Base-by-base conservation (phyloP, 352 stramenopile genomes). In the Ochromonadaceae sp. region DNA sequence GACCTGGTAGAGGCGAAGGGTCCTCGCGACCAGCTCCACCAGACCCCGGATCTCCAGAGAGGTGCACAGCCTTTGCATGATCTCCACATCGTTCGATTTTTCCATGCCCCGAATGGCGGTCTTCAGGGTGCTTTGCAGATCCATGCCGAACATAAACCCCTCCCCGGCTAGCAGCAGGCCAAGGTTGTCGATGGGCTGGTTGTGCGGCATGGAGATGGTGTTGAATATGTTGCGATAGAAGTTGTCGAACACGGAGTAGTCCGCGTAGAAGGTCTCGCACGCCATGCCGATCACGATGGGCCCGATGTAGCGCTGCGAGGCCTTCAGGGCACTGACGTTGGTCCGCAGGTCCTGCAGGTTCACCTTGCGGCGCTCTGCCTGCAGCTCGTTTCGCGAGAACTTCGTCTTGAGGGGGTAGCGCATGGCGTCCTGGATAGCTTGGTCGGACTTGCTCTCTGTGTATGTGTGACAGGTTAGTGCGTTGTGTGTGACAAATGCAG, bases 401-500 rank as follows among this genome's bases (percentile, higher is more conserved):
- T 22, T 4, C 1, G 55, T 28, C 28, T 50, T 49, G 20, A 63
- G 17, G 1, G 55, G 55, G 26, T 38, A 63, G 7, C 52, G 34
- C 34, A 63, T 40, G 2, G 55, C n/a, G 26, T 49, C 55, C 41
- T 50, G 35, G 5, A 63, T 34, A 36, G 30, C 34, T 50, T 50
- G 38, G 41, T 63, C 55, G 28, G 20, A 40, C 35, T 50, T 55
- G 14, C 31, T 63, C 36, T 63, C 55, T n/a, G n/a, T n/a, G n/a
- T n/a, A n/a, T n/a, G n/a, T n/a, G n/a, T n/a, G n/a, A n/a, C n/a
- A n/a, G n/a, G n/a, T n/a, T n/a, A n/a, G n/a, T n/a, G n/a, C n/a
- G n/a, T n/a, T n/a, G n/a, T n/a, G n/a, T n/a, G n/a, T n/a, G n/a
- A n/a, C n/a, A n/a, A n/a, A n/a, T n/a, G n/a, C n/a, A n/a, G n/a